A percentile compares a stretch with the other conserved stretches of the same genome.
These are phyloP conservation scores for Russula griseocarnosa DNA, from an alignment of 768 basidiomycete genomes.

Conservation along the genomic window DNA sequence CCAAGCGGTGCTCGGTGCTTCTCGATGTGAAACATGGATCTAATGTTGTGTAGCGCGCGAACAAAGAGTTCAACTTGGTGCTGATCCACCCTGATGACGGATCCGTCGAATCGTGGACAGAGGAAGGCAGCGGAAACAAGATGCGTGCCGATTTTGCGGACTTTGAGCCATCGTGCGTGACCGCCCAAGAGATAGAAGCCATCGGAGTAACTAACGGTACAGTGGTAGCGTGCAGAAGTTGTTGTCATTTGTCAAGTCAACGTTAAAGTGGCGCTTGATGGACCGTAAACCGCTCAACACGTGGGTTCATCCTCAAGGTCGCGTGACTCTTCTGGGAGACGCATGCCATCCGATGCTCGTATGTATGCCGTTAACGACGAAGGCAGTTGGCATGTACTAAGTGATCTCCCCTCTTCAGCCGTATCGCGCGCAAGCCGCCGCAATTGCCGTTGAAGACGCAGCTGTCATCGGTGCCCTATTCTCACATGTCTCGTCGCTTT, in stretches of 20 bases:
- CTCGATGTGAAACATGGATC: background rate
- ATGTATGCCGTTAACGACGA: conserved; percentile 1
- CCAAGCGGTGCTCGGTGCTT: too few species aligned
- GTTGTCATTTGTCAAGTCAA: conserved; percentile 37
- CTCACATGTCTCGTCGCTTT: conserved; percentile 41
- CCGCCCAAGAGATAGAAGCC: background rate
- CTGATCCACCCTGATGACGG: conserved; percentile 40
- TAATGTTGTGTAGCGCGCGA: conserved; percentile 32
- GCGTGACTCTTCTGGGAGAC: conserved; percentile 40
- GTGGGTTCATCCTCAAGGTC: conserved; percentile 39
- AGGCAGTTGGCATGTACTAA: background rate
- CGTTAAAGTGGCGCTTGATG: conserved; percentile 44
- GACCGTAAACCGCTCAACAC: conserved; percentile 39
- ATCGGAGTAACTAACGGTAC: background rate
- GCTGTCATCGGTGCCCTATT: conserved; percentile 48
- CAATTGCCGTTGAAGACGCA: conserved; percentile 50
- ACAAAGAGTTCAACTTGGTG: conserved; percentile 39
- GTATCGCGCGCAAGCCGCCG: conserved; percentile 44
- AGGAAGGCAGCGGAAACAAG: conserved; percentile 42
- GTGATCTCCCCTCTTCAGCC: conserved; percentile 30
- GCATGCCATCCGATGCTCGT: conserved; percentile 45
- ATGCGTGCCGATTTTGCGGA: conserved; percentile 42
- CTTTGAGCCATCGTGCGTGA: conserved; percentile 40
- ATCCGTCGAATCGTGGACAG: conserved; percentile 42
- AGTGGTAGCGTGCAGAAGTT: conserved; percentile 37